Base-by-base conservation (phyloP, 805 yeast species). In the Scheffersomyces coipomensis region DNA sequence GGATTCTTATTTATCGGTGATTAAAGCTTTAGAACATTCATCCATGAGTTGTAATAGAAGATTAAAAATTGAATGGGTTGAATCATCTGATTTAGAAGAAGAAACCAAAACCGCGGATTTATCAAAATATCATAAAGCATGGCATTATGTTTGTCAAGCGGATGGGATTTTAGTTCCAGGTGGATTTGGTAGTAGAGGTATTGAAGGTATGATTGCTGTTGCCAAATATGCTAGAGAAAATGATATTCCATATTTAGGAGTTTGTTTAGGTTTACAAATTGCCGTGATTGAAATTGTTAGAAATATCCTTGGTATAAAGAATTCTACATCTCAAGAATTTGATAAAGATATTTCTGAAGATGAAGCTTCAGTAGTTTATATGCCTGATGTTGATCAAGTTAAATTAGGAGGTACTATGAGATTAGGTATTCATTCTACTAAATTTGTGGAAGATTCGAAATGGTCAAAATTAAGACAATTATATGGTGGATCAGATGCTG, bases 361-460 rank as follows among this genome's bases (percentile, higher is more conserved):
- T 24, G 75, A 77, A 39, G 83, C 88, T 15, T 79, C 88, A 37
- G 95, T 93, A 43, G 87, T 93, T 35, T 93, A 88, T 73, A 93
- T 93, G 99, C 99, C 99, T 32, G 99, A 93, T 66, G 89, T 91
- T 46, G 96, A 89, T 67, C 91, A 89, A 72, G 82, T 85, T 52
- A 88, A 88, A 62, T 77, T 93, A 73, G 99, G 99, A 48, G 99
- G 99, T 51, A 91, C 98, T 37, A 93, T 93, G 99, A 84, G 99
- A 74, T 78, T 93, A 52, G 99, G 99, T 53, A 75, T 88, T 49
- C 89, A 97, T 67, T 81, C 90, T 50, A 89, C 98, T 29, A 78
- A 76, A 48, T 93, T 93, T 75, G 82, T 79, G 55, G 68, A 68
- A 13, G 79, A 73, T 46, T 66, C 86, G 34, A 83, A 83, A 47